These are phyloP conservation scores for Aspergillus mulundensis DNA, from an alignment of 495 filamentous ascomycete species.

Conservation along the genomic window DNA sequence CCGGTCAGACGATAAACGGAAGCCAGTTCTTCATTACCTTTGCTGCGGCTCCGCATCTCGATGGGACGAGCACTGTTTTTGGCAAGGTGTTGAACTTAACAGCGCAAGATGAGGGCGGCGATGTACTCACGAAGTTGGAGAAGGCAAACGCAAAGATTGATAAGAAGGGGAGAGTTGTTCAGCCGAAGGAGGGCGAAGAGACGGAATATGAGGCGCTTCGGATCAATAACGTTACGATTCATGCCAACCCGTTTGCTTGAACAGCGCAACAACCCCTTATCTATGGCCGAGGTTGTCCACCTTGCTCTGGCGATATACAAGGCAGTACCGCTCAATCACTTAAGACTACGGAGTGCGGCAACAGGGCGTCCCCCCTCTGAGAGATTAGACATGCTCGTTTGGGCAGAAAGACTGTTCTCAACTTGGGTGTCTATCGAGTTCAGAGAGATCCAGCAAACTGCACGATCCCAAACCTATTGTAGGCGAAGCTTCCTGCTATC, in stretches of 20 bases:
- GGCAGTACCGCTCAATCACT: too few species aligned
- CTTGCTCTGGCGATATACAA: not conserved
- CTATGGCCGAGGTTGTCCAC: not conserved
- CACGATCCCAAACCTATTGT: too few species aligned
- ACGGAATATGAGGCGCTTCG: constrained; percentile 48
- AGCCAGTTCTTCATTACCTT: constrained; percentile 93
- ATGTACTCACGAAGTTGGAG: constrained; percentile 58
- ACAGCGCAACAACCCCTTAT: not conserved
- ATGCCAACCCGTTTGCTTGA: constrained; percentile 88
- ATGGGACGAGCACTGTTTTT: constrained; percentile 92
- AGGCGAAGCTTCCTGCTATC: not conserved
- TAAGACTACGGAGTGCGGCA: too few species aligned
- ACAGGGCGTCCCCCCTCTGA: too few species aligned
- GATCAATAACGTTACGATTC: constrained; percentile 77
- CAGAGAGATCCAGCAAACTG: too few species aligned
- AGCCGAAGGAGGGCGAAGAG: constrained; percentile 47
- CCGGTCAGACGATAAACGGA: constrained; percentile 74
- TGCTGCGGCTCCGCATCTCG: constrained; percentile 82
- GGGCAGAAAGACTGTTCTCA: not conserved
- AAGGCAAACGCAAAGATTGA: constrained; percentile 80
- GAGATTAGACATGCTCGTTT: too few species aligned
- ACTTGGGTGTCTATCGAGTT: not conserved
- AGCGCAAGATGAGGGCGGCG: constrained; percentile 41
- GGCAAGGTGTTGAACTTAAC: constrained; percentile 64
- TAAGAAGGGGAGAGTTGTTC: constrained; percentile 75